Base-by-base conservation (phyloP, 495 filamentous ascomycete genomes). In the Eremomyces bilateralis region DNA sequence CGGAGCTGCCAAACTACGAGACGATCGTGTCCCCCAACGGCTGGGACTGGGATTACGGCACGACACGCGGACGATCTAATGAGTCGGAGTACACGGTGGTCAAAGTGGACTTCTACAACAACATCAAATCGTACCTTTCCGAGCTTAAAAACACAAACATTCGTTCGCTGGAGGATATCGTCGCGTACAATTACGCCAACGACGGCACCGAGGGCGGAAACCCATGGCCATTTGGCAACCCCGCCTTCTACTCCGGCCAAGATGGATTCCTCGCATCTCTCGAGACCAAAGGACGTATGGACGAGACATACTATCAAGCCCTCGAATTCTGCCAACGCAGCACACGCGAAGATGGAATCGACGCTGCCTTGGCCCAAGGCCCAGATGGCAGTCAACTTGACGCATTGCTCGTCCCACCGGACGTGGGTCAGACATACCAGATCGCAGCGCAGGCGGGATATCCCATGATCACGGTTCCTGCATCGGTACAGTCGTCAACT, bases 101-200 rank as follows among this genome's bases (percentile, higher is more conserved):
- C 38, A 80, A 78, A 47, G 68, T 72, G 4, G 76, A 82, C 42
- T 79, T 80, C 48, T 80, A 80, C 57, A 78, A 79, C 54, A 67
- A 77, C 54, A 68, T 82, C 42, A 53, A 54, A 28, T 49, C 53
- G 15, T 81, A 82, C 42, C 62, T 81, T 6, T 51, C 67, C 21
- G 69, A 73, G 41, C 59, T 81, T 3, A 46, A 59, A 13, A 75
- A 75, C 50, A 79, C 69, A 21, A 50, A 61, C 18, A 67, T 81
- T 40, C 60, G 60, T 18, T 62, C 62, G 3, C 57, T 81, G 4
- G 71, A 70, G 41, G 76, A 80, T 42, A 60, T 82, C 16, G 62
- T 80, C 0, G 27, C 35, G 16, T 79, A 71, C 55, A 80, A 82
- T 49, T 58, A 57, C 40, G 63, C 65, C 38, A 73, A 78, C 46